A percentile compares a stretch with the other conserved stretches of the same genome.
Conservation (phyloP, 164 flowering plant species). For the Tetrastigma voinierianum region DNA sequence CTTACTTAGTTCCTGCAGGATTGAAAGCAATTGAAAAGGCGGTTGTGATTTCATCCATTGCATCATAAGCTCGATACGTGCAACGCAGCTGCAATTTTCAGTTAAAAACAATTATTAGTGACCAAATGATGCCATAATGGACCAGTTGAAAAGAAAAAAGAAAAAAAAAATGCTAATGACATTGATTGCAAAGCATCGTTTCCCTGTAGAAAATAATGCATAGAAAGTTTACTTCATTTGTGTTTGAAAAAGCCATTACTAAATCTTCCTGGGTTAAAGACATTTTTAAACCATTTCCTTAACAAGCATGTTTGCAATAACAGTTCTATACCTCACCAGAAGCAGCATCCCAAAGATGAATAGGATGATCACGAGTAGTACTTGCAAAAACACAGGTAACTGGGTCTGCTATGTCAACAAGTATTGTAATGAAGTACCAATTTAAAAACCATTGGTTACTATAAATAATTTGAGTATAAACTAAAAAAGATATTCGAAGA, state of each 20-base stretch:
- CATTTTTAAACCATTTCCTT: no score
- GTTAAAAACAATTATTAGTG: not conserved
- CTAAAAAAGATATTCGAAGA: not conserved
- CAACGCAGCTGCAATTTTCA: conserved; percentile 74
- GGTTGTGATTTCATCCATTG: conserved; percentile 94
- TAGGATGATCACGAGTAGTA: conserved; percentile 94
- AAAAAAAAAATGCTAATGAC: no score
- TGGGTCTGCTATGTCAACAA: conserved; percentile 58
- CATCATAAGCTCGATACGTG: conserved; percentile 94
- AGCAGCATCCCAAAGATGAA: conserved; percentile 96
- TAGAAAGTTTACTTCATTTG: conserved; percentile 1
- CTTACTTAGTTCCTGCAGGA: conserved; percentile 77
- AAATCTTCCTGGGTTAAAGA: no score
- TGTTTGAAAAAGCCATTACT: not conserved
- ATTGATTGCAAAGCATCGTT: not conserved
- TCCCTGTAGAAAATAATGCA: not conserved
- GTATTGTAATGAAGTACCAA: conserved; percentile 10
- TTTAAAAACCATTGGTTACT: not conserved
- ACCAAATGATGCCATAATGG: not conserved
- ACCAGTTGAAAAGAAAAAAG: no score
- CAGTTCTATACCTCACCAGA: conserved; percentile 66
- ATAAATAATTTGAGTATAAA: not conserved
- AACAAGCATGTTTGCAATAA: not conserved
- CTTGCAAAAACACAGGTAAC: conserved; percentile 83
- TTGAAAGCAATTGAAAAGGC: conserved; percentile 89